Percentiles rank a stretch among this genome's conserved stretches.
phyloP scores from a whole-genome alignment of 305 asterid genomes.

The Fraxinus paxiana region DNA sequence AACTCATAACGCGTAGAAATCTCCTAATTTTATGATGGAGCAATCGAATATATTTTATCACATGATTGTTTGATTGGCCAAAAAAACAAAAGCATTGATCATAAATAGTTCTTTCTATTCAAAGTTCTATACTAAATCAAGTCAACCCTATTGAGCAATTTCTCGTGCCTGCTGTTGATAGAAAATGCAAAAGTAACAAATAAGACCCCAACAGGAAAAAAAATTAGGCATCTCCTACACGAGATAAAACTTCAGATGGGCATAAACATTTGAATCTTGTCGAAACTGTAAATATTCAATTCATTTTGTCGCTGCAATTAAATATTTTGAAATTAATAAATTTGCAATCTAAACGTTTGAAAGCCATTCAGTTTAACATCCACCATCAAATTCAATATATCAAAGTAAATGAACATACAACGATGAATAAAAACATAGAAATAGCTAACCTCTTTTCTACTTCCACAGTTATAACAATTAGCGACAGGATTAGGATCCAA shows the following conservation, averaged over 20 bases:
- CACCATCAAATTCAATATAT: not conserved
- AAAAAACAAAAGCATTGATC: no score
- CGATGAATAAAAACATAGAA: not conserved
- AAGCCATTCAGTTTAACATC: not conserved
- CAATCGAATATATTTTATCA: no score
- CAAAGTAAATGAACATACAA: constrained; percentile 1
- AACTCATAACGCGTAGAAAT: no score
- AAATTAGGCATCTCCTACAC: not conserved
- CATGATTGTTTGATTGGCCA: no score
- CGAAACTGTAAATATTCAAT: not conserved
- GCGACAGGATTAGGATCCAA: constrained; percentile 61
- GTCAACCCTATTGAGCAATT: not conserved
- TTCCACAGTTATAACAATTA: constrained; percentile 49
- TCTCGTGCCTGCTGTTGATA: not conserved
- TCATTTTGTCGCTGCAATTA: not conserved
- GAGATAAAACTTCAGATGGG: not conserved
- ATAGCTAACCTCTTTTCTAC: constrained; percentile 63
- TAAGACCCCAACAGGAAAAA: not conserved
- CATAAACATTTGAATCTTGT: not conserved
- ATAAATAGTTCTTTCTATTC: not conserved
- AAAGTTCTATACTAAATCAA: not conserved
- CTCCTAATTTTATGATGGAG: no score
- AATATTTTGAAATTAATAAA: not conserved
- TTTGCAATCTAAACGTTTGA: not conserved
- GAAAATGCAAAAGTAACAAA: not conserved